Base-by-base conservation (phyloP, 441 rosid genomes). In the Populus hybrid region DNA sequence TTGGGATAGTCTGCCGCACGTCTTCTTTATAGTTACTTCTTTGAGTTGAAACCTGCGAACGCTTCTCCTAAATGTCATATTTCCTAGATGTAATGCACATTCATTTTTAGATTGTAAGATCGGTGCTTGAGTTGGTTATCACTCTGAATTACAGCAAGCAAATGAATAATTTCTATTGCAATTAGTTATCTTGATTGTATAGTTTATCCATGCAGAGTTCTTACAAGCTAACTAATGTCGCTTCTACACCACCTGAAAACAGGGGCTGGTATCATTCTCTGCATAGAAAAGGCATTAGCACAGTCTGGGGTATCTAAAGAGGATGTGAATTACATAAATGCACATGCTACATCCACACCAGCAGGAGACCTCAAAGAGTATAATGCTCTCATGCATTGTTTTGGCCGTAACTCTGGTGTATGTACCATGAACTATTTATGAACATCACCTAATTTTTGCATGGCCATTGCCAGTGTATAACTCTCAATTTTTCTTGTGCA, bases 271-370 rank as follows among this genome's bases (percentile, higher is more conserved):
- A 86, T 91, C 40, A 87, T 86, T 77, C 92, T 91, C 69, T 95
- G 97, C 90, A 87, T 95, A 70, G 97, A 95, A 75, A 93, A 89
- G 85, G 97, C 98, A 50, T 85, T 95, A 82, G 90, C 89, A 66
- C 85, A 85, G 78, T 85, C 97, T 65, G 97, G 97, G 69, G 88
- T 94, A 68, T 82, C 94, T 14, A 88, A 79, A 83, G 95, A 90
- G 87, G 91, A 92, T 38, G 87, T 95, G 8, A 95, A 94, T 81
- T 93, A 95, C 79, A 86, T 95, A 79, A 95, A 95, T 84, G 99
- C 99, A 19, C 99, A 95, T 88, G 99, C 97, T 77, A 95, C 98
- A 59, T 95, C 99, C 65, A 92, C 99, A 65, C 92, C 82, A 64
- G 91, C 97, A 42, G 99, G 99, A 71, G 99, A 95, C 72, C 84